phyloP scores from a whole-genome alignment of 164 flowering plant species.

The Euptelea pleiosperma region DNA sequence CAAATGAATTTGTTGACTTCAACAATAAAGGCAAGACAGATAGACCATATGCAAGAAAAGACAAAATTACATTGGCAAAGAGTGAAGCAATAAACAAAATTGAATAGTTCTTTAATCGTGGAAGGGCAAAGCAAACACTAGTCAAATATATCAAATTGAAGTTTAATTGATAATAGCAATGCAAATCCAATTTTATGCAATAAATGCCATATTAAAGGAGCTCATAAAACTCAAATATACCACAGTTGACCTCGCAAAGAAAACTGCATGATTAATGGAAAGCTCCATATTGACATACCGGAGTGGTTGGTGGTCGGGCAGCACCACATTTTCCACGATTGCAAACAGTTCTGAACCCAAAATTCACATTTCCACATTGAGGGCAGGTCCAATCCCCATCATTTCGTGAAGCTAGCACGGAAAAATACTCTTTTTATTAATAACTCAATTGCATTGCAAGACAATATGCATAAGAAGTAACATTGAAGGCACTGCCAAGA shows the following conservation, averaged over 20 bases:
- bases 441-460: neutral
- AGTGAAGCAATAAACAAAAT: neutral
- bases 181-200: neutral
- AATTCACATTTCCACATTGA: constrained; percentile 45
- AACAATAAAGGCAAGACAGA: neutral
- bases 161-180: no score
- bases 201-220: neutral
- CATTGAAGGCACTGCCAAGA: no score
- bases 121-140: neutral
- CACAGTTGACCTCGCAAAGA: neutral
- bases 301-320: constrained; percentile 31
- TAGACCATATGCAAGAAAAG: neutral
- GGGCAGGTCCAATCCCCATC: constrained; percentile 51
- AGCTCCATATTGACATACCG: constrained; percentile 22
- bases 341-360: constrained; percentile 45
- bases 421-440: constrained; percentile 11
- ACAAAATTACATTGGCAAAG: neutral
- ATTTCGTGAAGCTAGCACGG: constrained; percentile 31
- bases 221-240: neutral
- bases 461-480: neutral
- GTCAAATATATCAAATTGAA: neutral
- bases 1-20: neutral
- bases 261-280: neutral
- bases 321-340: constrained; percentile 47
- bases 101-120: neutral